Base-by-base conservation (phyloP, 768 basidiomycete species). In the Suillus cothurnatus region DNA sequence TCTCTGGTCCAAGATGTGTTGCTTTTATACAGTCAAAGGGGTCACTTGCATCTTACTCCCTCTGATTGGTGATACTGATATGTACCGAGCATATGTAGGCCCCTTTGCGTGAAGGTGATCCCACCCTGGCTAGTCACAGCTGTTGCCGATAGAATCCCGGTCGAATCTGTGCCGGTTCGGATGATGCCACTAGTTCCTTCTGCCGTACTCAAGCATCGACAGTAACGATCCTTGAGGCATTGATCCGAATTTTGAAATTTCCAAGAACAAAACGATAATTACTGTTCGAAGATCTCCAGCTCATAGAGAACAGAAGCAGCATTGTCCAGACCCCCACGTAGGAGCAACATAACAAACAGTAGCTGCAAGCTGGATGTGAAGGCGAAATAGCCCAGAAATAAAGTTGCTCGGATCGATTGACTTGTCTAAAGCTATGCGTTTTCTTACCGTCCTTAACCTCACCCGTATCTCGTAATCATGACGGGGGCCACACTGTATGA, bases 381-480 rank as follows among this genome's bases (percentile, higher is more conserved):
- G n/a, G 7, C 45, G 1, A 45, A 45, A 45, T 45, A n/a, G 43
- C 43, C 43, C 11, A 34, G 32, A 34, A 6, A 56, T 21, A 56
- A 56, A 11, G 19, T 56, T 56, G 21, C 14, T 56, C 21, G 9
- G 55, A 36, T 23, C 32, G 7, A 34, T 14, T 59, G 55, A 45
- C 43, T 76, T 82, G 82, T 78, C 82, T n/a, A n/a, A n/a, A n/a
- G n/a, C n/a, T n/a, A n/a, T n/a, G 79, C 41, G 89, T 88, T 77
- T 85, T 84, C 73, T 91, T 91, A 56, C 90, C 90, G 64, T 85
- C 83, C 75, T 84, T 88, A 61, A 89, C 70, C 67, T 91, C 88
- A 66, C 85, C 85, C 64, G n/a, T n/a, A 38, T 87, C 87, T 71
- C 83, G 86, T 0, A 88, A 89, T 23, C 87, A 85, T 26, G 85